These are phyloP conservation scores for Fusarium chaquense DNA, from an alignment of 2,329 filamentous ascomycete genomes.

Conservation along the genomic window DNA sequence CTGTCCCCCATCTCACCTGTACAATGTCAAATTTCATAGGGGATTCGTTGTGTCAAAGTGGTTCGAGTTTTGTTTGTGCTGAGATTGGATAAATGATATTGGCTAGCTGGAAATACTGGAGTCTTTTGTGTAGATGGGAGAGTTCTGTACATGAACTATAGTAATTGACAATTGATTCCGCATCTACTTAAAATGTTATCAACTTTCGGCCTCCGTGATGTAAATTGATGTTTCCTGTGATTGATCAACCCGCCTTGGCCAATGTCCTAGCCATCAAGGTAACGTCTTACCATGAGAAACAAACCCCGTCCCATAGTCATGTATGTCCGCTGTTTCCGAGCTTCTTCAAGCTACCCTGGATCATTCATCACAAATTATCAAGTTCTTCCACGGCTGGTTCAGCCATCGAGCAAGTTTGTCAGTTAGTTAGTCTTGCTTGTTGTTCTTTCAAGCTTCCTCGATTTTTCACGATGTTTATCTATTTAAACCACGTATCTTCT, in stretches of 20 bases:
- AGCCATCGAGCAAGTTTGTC: too few species aligned
- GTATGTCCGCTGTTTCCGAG: not conserved
- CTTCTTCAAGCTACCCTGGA: not conserved
- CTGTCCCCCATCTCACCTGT: slow-evolving; percentile 36
- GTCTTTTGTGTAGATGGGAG: slow-evolving; percentile 57
- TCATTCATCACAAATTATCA: not conserved
- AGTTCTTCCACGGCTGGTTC: not conserved
- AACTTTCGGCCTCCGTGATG: rapidly evolving
- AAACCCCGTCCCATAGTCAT: not conserved
- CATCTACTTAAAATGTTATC: slow-evolving; percentile 31
- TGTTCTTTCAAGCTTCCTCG: not conserved
- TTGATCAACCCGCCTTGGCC: not conserved
- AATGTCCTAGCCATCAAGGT: not conserved
- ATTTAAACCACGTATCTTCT: not conserved
- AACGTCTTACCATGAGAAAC: not conserved
- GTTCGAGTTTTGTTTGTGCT: slow-evolving; percentile 46
- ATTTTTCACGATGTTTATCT: not conserved
- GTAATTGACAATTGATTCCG: slow-evolving; percentile 52
- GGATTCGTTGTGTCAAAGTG: slow-evolving; percentile 45
- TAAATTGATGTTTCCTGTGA: not conserved
- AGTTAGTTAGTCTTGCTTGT: not conserved
- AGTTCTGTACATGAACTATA: slow-evolving; percentile 58
- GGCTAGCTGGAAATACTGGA: slow-evolving; percentile 53
- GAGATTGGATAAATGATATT: slow-evolving; percentile 52
- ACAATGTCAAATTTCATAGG: slow-evolving; percentile 36